Percentiles rank a stretch among this genome's conserved stretches.
phyloP scores from a whole-genome alignment of 805 yeast species.

The Lachancea kluyveri region DNA sequence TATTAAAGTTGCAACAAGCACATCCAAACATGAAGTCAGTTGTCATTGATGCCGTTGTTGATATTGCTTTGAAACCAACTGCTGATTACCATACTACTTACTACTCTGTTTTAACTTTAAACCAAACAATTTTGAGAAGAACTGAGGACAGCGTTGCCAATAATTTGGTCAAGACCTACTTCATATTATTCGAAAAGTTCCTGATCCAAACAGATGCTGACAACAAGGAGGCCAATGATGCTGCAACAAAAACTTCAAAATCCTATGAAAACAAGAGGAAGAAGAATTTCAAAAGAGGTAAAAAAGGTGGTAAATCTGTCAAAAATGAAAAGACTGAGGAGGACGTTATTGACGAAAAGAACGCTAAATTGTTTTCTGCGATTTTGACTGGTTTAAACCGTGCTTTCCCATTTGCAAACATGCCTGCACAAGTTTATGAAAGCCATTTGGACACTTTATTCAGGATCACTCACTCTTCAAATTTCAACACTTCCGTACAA shows the following conservation, averaged over 20 bases:
- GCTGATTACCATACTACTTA: conserved; percentile 85
- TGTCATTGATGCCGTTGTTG: conserved; percentile 72
- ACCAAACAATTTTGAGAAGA: conserved; percentile 84
- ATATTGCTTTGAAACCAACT: conserved; percentile 64
- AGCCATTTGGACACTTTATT: conserved; percentile 79
- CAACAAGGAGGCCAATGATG: conserved; percentile 33
- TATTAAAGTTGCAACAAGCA: conserved; percentile 74
- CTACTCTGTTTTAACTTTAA: conserved; percentile 80
- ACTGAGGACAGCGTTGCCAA: conserved; percentile 80
- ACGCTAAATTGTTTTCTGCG: conserved; percentile 80
- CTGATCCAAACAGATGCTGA: conserved; percentile 59
- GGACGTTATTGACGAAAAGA: conserved; percentile 71
- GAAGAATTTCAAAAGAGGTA: conserved; percentile 73
- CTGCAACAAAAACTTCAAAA: conserved; percentile 34
- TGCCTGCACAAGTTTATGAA: conserved; percentile 64
- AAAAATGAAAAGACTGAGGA: conserved; percentile 56
- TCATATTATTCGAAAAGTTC: conserved; percentile 78
- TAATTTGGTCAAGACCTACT: conserved; percentile 73
- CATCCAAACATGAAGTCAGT: conserved; percentile 95
- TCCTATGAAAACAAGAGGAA: conserved; percentile 58
- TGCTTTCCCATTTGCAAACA: conserved; percentile 85
- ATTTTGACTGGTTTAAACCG: conserved; percentile 91
- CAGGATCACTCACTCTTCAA: conserved; percentile 87
- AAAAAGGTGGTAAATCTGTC: conserved; percentile 81
- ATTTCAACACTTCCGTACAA: conserved; percentile 90